Evolutionary conservation across 176 grass and related monocot species (phyloP).

Genomic region (Dendrocalamus sinicus): DNA sequence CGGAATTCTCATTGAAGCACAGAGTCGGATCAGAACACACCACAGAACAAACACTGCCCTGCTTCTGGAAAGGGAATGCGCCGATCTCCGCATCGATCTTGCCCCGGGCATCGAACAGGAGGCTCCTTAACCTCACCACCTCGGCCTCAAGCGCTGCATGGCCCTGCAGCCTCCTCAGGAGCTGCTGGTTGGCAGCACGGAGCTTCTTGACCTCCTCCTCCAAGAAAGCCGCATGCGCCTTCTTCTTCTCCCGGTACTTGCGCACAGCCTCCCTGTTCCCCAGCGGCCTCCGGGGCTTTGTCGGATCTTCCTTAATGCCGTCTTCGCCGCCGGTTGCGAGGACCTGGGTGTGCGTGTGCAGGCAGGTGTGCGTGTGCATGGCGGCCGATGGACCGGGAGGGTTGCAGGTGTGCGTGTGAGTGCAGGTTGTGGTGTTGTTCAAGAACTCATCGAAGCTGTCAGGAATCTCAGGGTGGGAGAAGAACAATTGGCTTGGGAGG

Average conservation of each 20-base stretch:
- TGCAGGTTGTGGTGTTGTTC: constrained; percentile 59
- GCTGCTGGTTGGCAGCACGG: constrained; percentile 68
- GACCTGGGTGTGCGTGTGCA: constrained; percentile 83
- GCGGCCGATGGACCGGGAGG: constrained; percentile 58
- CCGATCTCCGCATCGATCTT: constrained; percentile 82
- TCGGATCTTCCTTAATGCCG: constrained; percentile 45
- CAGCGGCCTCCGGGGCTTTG: constrained; percentile 44
- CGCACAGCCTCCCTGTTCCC: constrained; percentile 89
- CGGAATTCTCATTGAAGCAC: constrained; percentile 47
- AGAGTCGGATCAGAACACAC: constrained; percentile 39
- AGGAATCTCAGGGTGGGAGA: constrained; percentile 60
- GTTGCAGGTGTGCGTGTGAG: constrained; percentile 90
- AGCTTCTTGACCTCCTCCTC: constrained; percentile 89
- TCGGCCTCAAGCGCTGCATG: constrained; percentile 73
- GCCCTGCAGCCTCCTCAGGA: constrained; percentile 63
- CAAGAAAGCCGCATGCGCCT: constrained; percentile 79
- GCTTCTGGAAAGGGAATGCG: constrained; percentile 56
- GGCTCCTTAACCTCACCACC: constrained; percentile 65
- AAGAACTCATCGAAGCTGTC: constrained; percentile 71
- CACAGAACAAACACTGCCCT: constrained; percentile 47
- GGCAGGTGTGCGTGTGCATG: constrained; percentile 78
- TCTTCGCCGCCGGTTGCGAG: constrained; percentile 47
- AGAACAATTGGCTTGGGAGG: constrained; percentile 61
- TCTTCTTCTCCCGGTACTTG: constrained; percentile 98
- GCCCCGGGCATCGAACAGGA: constrained; percentile 72